Percentiles rank a stretch among this genome's conserved stretches.
Conservation (phyloP, 2,329 filamentous ascomycete genomes). For the Trichoderma guizhouense region DNA sequence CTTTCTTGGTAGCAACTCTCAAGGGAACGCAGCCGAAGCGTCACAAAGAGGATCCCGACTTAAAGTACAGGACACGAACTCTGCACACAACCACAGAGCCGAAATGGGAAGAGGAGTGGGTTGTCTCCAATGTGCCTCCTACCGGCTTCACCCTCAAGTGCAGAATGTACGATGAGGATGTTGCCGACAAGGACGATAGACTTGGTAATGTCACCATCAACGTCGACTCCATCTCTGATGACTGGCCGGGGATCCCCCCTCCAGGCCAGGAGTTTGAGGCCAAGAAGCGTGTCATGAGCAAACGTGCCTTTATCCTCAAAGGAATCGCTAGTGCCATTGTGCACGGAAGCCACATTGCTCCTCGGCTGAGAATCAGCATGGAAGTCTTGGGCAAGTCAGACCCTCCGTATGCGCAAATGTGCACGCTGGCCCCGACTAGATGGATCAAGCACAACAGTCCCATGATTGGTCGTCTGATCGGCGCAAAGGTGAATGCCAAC, state of each 20-base stretch:
- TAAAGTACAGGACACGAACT: conserved; percentile 73
- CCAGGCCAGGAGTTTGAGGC: conserved; percentile 60
- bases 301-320: conserved; percentile 76
- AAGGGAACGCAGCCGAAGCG: conserved; percentile 65
- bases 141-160: conserved; percentile 82
- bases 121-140: conserved; percentile 79
- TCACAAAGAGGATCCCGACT: conserved; percentile 80
- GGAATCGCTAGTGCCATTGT: conserved; percentile 62
- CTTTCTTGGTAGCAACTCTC: conserved; percentile 76
- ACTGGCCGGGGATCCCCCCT: conserved; percentile 66
- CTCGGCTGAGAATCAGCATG: conserved; percentile 68
- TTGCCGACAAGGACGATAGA: conserved; percentile 78
- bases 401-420: conserved; percentile 64
- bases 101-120: conserved; percentile 80
- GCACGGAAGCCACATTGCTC: conserved; percentile 63
- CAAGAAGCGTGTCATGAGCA: conserved; percentile 82
- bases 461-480: conserved; percentile 77
- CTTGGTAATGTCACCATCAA: conserved; percentile 80
- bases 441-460: conserved; percentile 87
- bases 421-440: conserved; percentile 71
- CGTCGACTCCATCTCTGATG: conserved; percentile 56
- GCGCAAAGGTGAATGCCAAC: conserved; percentile 64
- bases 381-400: conserved; percentile 75
- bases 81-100: conserved; percentile 70
- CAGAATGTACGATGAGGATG: conserved; percentile 86